Percentiles rank a stretch among this genome's conserved stretches.
Evolutionary conservation across 148 eudicot genomes (phyloP).

Genomic region (Fagopyrum homotropicum): DNA sequence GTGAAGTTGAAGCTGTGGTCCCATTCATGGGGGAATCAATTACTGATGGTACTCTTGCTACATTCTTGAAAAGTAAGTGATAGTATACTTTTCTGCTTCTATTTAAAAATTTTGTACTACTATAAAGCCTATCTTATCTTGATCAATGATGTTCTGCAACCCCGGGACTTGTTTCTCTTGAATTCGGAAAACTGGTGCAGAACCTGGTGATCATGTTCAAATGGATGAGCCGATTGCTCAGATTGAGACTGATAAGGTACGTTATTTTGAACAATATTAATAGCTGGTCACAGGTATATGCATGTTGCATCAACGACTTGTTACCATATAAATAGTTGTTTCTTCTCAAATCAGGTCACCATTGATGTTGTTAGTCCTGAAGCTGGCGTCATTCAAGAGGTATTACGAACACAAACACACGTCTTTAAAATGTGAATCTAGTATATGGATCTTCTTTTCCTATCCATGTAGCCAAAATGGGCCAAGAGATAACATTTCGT

Average conservation of each 20-base stretch:
- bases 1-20: slow-evolving; percentile 90
- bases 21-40: slow-evolving; percentile 97
- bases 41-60: slow-evolving; percentile 85
- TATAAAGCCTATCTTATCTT: neutral
- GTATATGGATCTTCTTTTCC: neutral
- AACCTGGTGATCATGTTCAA: slow-evolving; percentile 28
- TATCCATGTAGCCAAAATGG: neutral
- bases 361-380: slow-evolving; percentile 36
- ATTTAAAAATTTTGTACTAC: neutral
- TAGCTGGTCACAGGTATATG: neutral
- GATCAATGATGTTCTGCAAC: neutral
- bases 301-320: neutral
- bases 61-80: slow-evolving; percentile 73
- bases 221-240: slow-evolving; percentile 39
- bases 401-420: neutral
- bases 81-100: neutral
- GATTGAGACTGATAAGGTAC: slow-evolving; percentile 37
- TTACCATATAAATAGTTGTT: neutral
- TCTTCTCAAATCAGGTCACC: slow-evolving; percentile 24
- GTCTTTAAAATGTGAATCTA: neutral
- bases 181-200: slow-evolving; percentile 3
- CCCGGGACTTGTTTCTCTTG: neutral
- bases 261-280: neutral
- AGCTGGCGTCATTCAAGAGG: slow-evolving; percentile 30
- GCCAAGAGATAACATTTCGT: neutral